Evolutionary conservation across 352 stramenopile species (phyloP), one percentile per base, ranked within the genome.

Genomic region (Pythium chondricola): DNA sequence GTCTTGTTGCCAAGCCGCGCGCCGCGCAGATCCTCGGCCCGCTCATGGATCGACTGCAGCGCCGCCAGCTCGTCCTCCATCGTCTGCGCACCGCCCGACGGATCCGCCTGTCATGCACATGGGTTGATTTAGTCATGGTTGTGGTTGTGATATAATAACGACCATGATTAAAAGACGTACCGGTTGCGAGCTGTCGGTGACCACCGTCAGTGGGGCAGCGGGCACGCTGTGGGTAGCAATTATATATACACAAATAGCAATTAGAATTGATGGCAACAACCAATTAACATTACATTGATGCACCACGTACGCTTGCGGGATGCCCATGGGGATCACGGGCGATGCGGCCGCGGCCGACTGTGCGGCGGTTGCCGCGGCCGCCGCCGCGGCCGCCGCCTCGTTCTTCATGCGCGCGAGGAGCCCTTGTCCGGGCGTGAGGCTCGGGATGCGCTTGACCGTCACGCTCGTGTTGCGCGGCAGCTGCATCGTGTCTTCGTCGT

Each of bases 401-500:
- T 81, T 75, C 40, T 93, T 93, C 78, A 93, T 93, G 27, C 82
- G 74, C 38, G 83, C 83, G 26, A 95, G 58, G 35, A 93, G 54
- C 6, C 80, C 82, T 30, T 71, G 85, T 42, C 82, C 78, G 1
- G 76, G 76, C 39, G 84, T 69, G 52, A 74, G 71, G 40, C 85
- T 93, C 24, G 88, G 86, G 55, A 96, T 89, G 41, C 88, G 82
- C 58, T 96, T 96, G 37, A 97, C 88, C 0, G 92, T 91, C 20
- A 97, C 88, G 61, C 79, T 95, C 18, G 86, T 95, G 66, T 97
- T 97, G 43, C 91, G 78, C 30, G 86, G 72, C 21, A 97, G 63
- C 51, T 93, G 70, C 52, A 82, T 85, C 65, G 74, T 96, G 55
- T 97, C 88, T 40, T 96, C 85, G 45, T 93, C 83, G 62, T 96